Base-by-base conservation (phyloP, 1,139 yeast species). In the Zygoascus hellenicus region DNA sequence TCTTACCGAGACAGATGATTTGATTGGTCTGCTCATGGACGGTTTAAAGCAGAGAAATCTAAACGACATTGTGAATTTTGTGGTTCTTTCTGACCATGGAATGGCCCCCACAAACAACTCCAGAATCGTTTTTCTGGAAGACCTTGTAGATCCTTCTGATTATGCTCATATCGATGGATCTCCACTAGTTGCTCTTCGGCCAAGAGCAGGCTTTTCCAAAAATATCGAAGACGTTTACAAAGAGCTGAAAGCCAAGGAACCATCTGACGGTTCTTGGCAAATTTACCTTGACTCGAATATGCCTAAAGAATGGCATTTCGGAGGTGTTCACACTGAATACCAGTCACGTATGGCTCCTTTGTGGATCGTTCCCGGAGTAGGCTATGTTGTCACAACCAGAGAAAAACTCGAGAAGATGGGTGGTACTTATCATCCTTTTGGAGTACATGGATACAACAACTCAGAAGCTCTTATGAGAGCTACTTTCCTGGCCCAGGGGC, bases 31-130 rank as follows among this genome's bases (percentile, higher is more conserved):
- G 9, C 51, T 88, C 47, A 66, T 73, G 26, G 53, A 64, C 15
- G 83, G 77, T 13, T 58, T 90, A 16, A 55, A 62, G 1, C 56
- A 61, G 15, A 71, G 96, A 48, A 79, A 83, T 52, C 67, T 88
- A 51, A 67, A 74, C 1, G 72, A 78, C 34, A 73, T 87, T 41
- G 86, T 83, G 10, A 90, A 90, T 62, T 67, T 90, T 19, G 68
- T 90, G 0, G 69, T 90, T 43, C 84, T 89, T 1, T 86, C 96
- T 46, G 96, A 89, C 61, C 96, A 89, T 62, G 97, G 97, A 5
- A 88, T 89, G 96, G 84, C 95, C 0, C 94, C 95, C 2, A 84
- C 95, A 0, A 76, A 88, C 0, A 77, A 80, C 52, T 65, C 67
- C 34, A 68, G 96, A 48, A 61, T 84, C 7, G 67, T 86, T 1